Evolutionary conservation across 306 rosid species (phyloP), one percentile per base, ranked within the genome.

Genomic region (apple (Malus domestica)): DNA sequence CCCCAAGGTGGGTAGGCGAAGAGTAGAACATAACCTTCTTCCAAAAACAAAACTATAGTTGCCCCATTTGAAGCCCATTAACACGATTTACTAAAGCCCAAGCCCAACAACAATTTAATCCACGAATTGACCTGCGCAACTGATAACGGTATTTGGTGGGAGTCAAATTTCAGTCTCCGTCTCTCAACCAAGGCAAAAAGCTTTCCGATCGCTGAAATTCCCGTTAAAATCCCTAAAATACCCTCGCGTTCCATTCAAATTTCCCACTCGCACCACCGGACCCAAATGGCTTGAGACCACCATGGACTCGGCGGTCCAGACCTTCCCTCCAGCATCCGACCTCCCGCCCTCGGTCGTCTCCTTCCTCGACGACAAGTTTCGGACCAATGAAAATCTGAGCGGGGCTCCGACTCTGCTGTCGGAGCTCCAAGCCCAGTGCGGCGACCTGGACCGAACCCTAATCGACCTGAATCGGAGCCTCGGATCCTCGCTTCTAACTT

Each of bases 351-450:
- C 91, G 6, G 81, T 85, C 73, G 72, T 83, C 75, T 85, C 91
- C 68, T 85, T 87, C 68, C 97, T 94, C 82, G 70, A 87, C 71
- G 76, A 68, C 70, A 83, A 86, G 74, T 72, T 91, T 72, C 66
- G 73, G 35, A 65, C 86, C 79, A 70, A 75, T 33, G 81, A 33
- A 23, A 67, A 77, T 23, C 82, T 89, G 19, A 62, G 78, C 27
- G 81, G 73, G 61, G 87, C 94, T 79, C 49, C 93, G 55, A 71
- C 18, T 68, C 82, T 90, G 67, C 86, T 84, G 1, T 30, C 84
- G 76, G 93, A 93, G 79, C 94, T 93, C 74, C 86, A 81, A 80
- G 59, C 76, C 49, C 90, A 84, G 76, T 89, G 91, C 84, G 80
- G 65, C 60, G 86, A 87, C 70, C 78, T 94, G 86, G 94, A 87